phyloP scores from a whole-genome alignment of 192 early-diverging fungal genomes.

The Cetraspora pellucida region DNA sequence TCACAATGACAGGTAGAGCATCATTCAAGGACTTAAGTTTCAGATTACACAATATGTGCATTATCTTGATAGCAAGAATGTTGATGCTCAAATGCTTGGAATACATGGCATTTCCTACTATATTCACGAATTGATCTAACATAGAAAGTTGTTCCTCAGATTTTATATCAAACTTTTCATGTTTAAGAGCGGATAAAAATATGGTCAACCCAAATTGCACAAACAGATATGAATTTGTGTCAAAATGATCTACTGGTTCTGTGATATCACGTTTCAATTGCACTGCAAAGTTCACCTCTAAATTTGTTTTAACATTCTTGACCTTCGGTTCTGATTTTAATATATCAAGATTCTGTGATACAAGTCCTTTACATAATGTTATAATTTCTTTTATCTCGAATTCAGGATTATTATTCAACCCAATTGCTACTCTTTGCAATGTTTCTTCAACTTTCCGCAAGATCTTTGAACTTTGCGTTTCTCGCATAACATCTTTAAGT shows the following conservation, averaged over 20 bases:
- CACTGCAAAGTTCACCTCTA: constrained; percentile 73
- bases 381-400: constrained; percentile 70
- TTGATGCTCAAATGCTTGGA: constrained; percentile 77
- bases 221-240: constrained; percentile 87
- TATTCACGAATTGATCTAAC: constrained; percentile 79
- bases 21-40: constrained; percentile 71
- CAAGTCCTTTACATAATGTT: constrained; percentile 81
- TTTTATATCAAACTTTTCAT: constrained; percentile 58
- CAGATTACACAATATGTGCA: constrained; percentile 70
- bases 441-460: constrained; percentile 79
- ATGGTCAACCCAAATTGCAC: constrained; percentile 92
- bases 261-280: constrained; percentile 65
- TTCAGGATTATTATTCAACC: constrained; percentile 75
- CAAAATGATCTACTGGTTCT: constrained; percentile 74
- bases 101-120: constrained; percentile 81
- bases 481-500: constrained; percentile 82
- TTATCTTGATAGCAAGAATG: constrained; percentile 68
- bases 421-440: constrained; percentile 72
- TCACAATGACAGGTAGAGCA: constrained; percentile 73
- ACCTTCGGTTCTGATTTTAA: constrained; percentile 63
- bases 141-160: constrained; percentile 65
- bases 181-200: constrained; percentile 69
- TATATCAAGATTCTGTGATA: constrained; percentile 83
- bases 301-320: constrained; percentile 53
- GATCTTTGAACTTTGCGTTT: constrained; percentile 78